phyloP scores from a whole-genome alignment of 2,329 filamentous ascomycete species.

The Corniculantispora saksenae region DNA sequence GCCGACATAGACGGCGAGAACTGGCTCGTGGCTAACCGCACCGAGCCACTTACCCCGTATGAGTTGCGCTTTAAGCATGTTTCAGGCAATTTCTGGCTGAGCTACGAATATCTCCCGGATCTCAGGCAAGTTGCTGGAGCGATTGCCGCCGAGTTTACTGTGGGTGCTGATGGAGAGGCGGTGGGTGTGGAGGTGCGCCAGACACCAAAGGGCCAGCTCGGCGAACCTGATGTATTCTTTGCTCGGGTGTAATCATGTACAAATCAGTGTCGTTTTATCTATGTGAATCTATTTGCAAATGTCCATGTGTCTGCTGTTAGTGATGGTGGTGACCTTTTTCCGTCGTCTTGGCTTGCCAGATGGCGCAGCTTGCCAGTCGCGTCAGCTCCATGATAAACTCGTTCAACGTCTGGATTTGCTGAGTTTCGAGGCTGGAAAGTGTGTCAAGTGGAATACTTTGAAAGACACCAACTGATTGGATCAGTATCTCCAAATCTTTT shows the following conservation, averaged over 20 bases:
- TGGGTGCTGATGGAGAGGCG: slow-evolving; percentile 2
- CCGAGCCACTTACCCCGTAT: not conserved
- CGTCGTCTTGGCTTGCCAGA: slow-evolving; percentile 16
- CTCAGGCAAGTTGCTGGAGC: not conserved
- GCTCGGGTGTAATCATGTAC: not conserved
- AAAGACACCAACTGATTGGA: slow-evolving; percentile 1
- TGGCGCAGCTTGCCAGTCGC: slow-evolving; percentile 17
- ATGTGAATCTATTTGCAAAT: too few relatives aligned
- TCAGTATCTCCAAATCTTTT: slow-evolving; percentile 26
- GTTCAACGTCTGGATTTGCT: slow-evolving; percentile 3
- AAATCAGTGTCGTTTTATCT: not conserved
- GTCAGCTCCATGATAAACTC: slow-evolving; percentile 19
- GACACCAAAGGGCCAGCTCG: not conserved
- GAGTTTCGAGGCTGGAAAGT: slow-evolving; percentile 1
- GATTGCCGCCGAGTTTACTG: slow-evolving; percentile 4
- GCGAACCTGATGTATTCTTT: not conserved
- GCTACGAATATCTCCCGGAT: not conserved
- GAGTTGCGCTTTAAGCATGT: slow-evolving; percentile 13
- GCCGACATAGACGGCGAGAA: not conserved
- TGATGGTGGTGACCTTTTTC: not conserved
- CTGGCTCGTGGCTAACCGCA: slow-evolving; percentile 13
- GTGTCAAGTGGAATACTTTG: slow-evolving; percentile 3
- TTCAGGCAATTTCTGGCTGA: slow-evolving; percentile 14
- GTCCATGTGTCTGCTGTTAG: not conserved
- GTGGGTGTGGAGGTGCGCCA: not conserved